Evolutionary conservation across 768 basidiomycete genomes (phyloP).

Genomic region (Rhodotorula paludigena): DNA sequence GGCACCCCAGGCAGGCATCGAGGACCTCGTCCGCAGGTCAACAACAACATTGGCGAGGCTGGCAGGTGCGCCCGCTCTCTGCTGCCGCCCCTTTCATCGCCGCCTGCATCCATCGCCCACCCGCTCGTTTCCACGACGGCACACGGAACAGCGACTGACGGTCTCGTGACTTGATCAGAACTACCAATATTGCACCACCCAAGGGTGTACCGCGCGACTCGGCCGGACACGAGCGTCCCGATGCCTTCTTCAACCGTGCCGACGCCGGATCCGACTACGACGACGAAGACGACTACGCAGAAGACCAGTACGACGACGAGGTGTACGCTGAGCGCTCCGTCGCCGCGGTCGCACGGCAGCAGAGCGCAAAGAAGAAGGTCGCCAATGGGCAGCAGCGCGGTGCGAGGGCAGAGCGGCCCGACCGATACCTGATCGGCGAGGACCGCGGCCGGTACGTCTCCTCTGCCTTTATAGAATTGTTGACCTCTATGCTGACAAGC

Average conservation of each 20-base stretch:
- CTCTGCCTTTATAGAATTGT: neutral
- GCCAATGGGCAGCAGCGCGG: neutral
- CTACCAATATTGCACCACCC: constrained; percentile 45
- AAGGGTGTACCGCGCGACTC: constrained; percentile 42
- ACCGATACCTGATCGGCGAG: constrained; percentile 11
- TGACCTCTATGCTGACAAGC: neutral
- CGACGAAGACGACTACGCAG: neutral
- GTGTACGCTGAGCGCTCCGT: neutral
- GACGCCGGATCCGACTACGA: neutral
- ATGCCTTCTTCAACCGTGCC: constrained; percentile 28
- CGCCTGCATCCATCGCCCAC: neutral
- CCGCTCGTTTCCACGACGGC: neutral
- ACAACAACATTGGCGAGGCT: constrained; percentile 33
- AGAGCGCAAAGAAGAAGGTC: constrained; percentile 11
- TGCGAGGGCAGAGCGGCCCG: constrained; percentile 13
- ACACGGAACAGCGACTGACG: neutral
- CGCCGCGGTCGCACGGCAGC: neutral
- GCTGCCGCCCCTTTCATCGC: neutral
- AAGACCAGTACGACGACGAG: neutral
- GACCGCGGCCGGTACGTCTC: constrained; percentile 23
- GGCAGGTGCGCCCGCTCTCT: constrained; percentile 17
- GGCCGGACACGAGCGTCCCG: constrained; percentile 27
- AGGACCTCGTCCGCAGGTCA: constrained; percentile 25
- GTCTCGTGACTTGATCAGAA: too few species aligned
- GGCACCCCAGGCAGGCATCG: constrained; percentile 21